Percentiles rank a stretch among this genome's conserved stretches.
Evolutionary conservation across 345 rosid genomes (phyloP).

Genomic region (Eucalyptus erythrocorys): DNA sequence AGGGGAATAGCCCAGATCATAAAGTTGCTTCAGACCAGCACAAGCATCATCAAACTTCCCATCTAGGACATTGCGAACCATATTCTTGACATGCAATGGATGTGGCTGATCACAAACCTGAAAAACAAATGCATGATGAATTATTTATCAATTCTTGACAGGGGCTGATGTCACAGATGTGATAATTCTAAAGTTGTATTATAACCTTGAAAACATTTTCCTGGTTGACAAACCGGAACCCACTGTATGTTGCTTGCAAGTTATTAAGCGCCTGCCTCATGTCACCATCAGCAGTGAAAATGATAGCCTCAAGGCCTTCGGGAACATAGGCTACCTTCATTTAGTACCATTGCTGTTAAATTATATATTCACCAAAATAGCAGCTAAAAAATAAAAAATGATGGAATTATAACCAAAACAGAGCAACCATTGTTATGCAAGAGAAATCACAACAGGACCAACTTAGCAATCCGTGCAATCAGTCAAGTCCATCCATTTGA

Average conservation of each 20-base stretch:
- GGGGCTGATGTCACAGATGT: not conserved
- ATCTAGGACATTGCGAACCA: conserved; percentile 69
- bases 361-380: not conserved
- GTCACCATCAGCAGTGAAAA: conserved; percentile 98
- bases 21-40: conserved; percentile 78
- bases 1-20: conserved; percentile 89
- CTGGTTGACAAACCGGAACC: conserved; percentile 87
- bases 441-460: not conserved
- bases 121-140: not conserved
- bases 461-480: not conserved
- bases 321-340: conserved; percentile 84
- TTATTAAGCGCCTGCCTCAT: conserved; percentile 98
- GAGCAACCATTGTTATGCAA: not conserved
- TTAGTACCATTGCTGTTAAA: not conserved
- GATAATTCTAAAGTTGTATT: not conserved
- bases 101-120: conserved; percentile 99
- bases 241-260: conserved; percentile 90
- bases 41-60: conserved; percentile 91
- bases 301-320: conserved; percentile 95
- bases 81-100: conserved; percentile 89
- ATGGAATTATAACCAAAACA: not conserved
- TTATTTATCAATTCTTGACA: not conserved
- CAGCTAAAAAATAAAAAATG: not conserved
- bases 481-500: not conserved
- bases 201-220: conserved; percentile 95